Percentiles rank a stretch among this genome's conserved stretches.
These are phyloP conservation scores for Amphirosellinia nigrospora DNA, from an alignment of 495 filamentous ascomycete genomes.

Conservation along the genomic window DNA sequence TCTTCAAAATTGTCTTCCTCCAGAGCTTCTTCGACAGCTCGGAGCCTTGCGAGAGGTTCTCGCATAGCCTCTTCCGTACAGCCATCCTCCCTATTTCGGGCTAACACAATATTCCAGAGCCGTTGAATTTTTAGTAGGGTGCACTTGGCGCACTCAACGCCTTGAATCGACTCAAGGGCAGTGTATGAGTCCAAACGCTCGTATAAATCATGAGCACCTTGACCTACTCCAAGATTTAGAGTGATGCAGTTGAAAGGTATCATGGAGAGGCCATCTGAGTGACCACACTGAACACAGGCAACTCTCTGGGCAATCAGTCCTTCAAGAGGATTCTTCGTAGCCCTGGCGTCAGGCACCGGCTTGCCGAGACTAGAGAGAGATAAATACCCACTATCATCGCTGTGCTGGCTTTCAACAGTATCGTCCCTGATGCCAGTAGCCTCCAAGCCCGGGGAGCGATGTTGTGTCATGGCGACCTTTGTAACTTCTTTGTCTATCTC, in stretches of 20 bases:
- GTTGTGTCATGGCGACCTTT: slow-evolving; percentile 50
- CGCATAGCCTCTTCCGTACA: slow-evolving; percentile 28
- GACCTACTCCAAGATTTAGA: slow-evolving; percentile 68
- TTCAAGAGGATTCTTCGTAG: slow-evolving; percentile 70
- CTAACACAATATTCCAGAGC: slow-evolving; percentile 45
- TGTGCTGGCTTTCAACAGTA: slow-evolving; percentile 48
- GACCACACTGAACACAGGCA: slow-evolving; percentile 83
- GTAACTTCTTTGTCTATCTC: slow-evolving; percentile 80
- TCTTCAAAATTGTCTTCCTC: slow-evolving; percentile 83
- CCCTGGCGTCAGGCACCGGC: slow-evolving; percentile 29
- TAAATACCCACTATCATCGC: slow-evolving; percentile 57
- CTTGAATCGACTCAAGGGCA: slow-evolving; percentile 79
- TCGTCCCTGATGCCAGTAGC: slow-evolving; percentile 40
- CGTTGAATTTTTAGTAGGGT: slow-evolving; percentile 65
- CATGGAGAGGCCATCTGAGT: slow-evolving; percentile 82
- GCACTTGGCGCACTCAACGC: slow-evolving; percentile 91
- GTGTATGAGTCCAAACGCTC: slow-evolving; percentile 88
- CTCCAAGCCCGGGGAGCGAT: slow-evolving; percentile 45
- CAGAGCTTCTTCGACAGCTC: slow-evolving; percentile 69
- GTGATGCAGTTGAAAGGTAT: slow-evolving; percentile 96
- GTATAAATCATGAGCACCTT: slow-evolving; percentile 65
- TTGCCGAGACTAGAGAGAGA: slow-evolving; percentile 41
- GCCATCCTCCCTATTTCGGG: slow-evolving; percentile 31
- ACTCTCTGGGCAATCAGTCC: slow-evolving; percentile 89
- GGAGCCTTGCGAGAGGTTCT: slow-evolving; percentile 56